Conservation (phyloP, 2,329 filamentous ascomycete species). For the Byssoonygena ceratinophila region DNA sequence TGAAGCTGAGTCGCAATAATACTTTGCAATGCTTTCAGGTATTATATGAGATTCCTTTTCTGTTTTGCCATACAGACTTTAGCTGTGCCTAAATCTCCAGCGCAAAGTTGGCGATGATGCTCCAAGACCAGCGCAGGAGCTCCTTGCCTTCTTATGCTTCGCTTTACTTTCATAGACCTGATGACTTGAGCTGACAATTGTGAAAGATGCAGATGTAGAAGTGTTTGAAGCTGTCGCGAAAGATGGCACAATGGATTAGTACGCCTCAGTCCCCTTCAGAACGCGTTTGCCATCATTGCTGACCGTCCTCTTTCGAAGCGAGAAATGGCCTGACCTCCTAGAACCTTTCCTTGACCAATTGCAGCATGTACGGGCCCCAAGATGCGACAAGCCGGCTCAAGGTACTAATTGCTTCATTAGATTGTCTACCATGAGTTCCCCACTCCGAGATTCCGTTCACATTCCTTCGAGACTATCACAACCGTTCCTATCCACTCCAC, state of each 20-base stretch:
- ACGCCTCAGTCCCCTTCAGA: slow-evolving; percentile 23
- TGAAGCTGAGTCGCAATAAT: not conserved
- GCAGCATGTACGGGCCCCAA: slow-evolving; percentile 45
- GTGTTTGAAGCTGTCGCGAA: slow-evolving; percentile 47
- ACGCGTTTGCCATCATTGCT: slow-evolving; percentile 19
- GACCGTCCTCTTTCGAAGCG: slow-evolving; percentile 39
- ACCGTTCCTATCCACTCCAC: slow-evolving; percentile 20
- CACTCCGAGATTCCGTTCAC: slow-evolving; percentile 49
- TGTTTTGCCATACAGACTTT: no score
- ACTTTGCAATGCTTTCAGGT: slow-evolving; percentile 12
- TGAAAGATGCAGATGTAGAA: slow-evolving; percentile 38
- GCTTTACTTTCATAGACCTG: not conserved
- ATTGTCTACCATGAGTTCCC: slow-evolving; percentile 67
- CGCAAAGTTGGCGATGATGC: not conserved
- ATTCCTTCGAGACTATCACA: slow-evolving; percentile 27
- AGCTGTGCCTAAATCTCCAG: not conserved
- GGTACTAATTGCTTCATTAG: slow-evolving; percentile 35
- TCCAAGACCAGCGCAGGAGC: not conserved
- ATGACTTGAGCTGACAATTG: slow-evolving; percentile 19
- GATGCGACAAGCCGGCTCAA: not conserved
- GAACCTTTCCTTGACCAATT: slow-evolving; percentile 56
- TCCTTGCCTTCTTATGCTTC: no score
- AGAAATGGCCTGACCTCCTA: slow-evolving; percentile 58
- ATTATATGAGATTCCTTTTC: not conserved
- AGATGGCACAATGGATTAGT: slow-evolving; percentile 51